Evolutionary conservation across 768 basidiomycete species (phyloP).

Genomic region (Omphalotus guepiniiformis): DNA sequence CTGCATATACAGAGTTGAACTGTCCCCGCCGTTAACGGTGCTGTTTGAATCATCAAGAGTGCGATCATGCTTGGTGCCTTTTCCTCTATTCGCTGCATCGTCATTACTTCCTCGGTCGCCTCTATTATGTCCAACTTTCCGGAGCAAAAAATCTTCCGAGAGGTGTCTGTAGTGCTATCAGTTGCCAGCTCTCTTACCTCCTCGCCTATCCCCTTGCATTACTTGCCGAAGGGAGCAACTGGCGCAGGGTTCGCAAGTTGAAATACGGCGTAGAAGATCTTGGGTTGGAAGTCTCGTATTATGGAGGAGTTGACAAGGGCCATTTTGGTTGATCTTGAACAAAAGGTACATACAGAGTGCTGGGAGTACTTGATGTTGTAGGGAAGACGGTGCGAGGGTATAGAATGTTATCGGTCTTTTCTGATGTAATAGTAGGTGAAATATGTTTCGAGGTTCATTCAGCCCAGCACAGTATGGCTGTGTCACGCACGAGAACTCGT

Average conservation of each 20-base stretch:
- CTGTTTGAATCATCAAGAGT: slow-evolving; percentile 36
- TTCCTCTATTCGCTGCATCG: slow-evolving; percentile 50
- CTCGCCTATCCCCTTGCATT: slow-evolving; percentile 18
- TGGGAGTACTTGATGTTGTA: too few relatives aligned
- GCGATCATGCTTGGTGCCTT: slow-evolving; percentile 8
- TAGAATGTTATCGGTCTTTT: too few relatives aligned
- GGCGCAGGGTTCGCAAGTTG: slow-evolving; percentile 23
- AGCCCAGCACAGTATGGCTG: too few relatives aligned
- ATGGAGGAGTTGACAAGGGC: slow-evolving; percentile 27
- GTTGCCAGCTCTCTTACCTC: slow-evolving; percentile 23
- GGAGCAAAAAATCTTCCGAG: slow-evolving; percentile 30
- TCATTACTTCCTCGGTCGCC: slow-evolving; percentile 58
- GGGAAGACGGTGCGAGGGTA: too few relatives aligned
- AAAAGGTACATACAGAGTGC: too few relatives aligned
- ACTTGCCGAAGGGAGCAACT: slow-evolving; percentile 23
- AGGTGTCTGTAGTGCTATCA: slow-evolving; percentile 41
- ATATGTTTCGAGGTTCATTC: too few relatives aligned
- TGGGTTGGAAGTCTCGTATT: slow-evolving; percentile 27
- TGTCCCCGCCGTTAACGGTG: slow-evolving; percentile 55
- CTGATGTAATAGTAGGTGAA: too few relatives aligned
- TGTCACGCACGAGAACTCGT: too few relatives aligned
- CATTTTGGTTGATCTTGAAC: slow-evolving; percentile 28
- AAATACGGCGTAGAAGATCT: slow-evolving; percentile 24
- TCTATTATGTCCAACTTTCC: slow-evolving; percentile 31
- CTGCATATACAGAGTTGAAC: slow-evolving; percentile 45